Percentiles rank a stretch among this genome's conserved stretches.
These are phyloP conservation scores for Cyphellophora europaea DNA, from an alignment of 2,329 filamentous ascomycete species.

Conservation along the genomic window DNA sequence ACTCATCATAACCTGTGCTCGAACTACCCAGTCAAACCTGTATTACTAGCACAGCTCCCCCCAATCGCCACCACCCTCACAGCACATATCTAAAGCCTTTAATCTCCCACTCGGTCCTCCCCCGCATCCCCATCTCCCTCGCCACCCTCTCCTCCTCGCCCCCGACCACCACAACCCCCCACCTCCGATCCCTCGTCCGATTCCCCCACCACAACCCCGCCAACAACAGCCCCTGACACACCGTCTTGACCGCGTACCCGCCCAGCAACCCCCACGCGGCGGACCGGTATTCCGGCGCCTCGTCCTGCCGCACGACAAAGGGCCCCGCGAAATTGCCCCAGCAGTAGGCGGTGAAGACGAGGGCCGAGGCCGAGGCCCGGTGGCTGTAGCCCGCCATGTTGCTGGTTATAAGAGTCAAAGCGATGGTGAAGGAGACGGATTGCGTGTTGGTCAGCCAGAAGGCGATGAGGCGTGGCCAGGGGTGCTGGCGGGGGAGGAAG, in stretches of 20 bases:
- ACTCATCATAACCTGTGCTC: too few species aligned
- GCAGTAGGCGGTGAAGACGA: slow-evolving; percentile 30
- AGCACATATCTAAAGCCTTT: slow-evolving; percentile 34
- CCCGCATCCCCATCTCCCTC: slow-evolving; percentile 32
- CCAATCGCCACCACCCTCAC: too few species aligned
- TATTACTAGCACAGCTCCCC: too few species aligned
- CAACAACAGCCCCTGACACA: slow-evolving; percentile 27
- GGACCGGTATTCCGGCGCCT: slow-evolving; percentile 24
- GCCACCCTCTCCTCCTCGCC: slow-evolving; percentile 24
- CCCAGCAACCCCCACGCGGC: slow-evolving; percentile 31
- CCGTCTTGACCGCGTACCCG: slow-evolving; percentile 30
- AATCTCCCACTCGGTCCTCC: slow-evolving; percentile 30
- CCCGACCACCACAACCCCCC: slow-evolving; percentile 26
- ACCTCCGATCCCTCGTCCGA: slow-evolving; percentile 6
- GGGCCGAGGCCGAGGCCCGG: slow-evolving; percentile 24
- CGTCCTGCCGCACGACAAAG: slow-evolving; percentile 26
- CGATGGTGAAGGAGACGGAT: slow-evolving; percentile 28
- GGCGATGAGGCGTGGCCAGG: slow-evolving; percentile 25
- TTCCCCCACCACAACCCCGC: slow-evolving; percentile 15
- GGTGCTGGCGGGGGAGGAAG: slow-evolving; percentile 24
- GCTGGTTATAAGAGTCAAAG: slow-evolving; percentile 25
- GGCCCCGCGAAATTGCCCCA: slow-evolving; percentile 31
- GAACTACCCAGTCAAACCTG: too few species aligned
- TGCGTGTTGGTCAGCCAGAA: slow-evolving; percentile 32
- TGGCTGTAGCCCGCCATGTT: slow-evolving; percentile 32